Conservation (phyloP, 2,329 filamentous ascomycete species). For the Fusarium brachygibbosum region DNA sequence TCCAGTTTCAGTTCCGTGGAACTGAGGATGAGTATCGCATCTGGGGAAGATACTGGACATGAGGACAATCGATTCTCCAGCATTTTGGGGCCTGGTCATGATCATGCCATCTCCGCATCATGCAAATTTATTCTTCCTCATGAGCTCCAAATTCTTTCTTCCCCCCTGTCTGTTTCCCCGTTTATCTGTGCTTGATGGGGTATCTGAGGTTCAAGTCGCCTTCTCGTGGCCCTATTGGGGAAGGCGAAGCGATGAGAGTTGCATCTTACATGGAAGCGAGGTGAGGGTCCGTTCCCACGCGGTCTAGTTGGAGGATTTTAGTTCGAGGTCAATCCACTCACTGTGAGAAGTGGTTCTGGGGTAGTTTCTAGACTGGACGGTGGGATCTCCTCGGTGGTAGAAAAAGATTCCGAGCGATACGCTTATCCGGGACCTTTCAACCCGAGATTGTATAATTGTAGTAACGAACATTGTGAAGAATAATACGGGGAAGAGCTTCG, state of each 20-base stretch:
- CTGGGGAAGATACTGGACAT: conserved; percentile 86
- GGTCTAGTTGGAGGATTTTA: background rate
- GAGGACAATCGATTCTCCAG: conserved; percentile 33
- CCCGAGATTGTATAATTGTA: background rate
- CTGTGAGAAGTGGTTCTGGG: conserved; percentile 10
- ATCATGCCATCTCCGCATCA: conserved; percentile 42
- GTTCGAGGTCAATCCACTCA: background rate
- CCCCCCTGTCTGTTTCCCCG: background rate
- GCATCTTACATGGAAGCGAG: background rate
- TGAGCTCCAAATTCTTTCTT: conserved; percentile 17
- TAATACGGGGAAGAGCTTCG: background rate
- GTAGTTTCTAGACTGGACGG: conserved; percentile 7
- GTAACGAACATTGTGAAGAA: background rate
- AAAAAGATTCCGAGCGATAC: background rate
- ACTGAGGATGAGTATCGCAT: conserved; percentile 74
- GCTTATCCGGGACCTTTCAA: background rate
- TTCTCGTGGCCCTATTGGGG: conserved; percentile 19
- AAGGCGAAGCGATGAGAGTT: conserved; percentile 25
- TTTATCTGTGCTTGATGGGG: conserved; percentile 4
- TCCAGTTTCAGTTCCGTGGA: conserved; percentile 83
- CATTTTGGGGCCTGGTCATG: conserved; percentile 2
- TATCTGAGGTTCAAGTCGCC: conserved; percentile 5
- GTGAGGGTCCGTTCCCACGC: background rate
- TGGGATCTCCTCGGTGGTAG: conserved; percentile 8
- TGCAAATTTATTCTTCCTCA: conserved; percentile 21